Base-by-base conservation (phyloP, 169 alveolate species). In the Blepharisma undulans region DNA sequence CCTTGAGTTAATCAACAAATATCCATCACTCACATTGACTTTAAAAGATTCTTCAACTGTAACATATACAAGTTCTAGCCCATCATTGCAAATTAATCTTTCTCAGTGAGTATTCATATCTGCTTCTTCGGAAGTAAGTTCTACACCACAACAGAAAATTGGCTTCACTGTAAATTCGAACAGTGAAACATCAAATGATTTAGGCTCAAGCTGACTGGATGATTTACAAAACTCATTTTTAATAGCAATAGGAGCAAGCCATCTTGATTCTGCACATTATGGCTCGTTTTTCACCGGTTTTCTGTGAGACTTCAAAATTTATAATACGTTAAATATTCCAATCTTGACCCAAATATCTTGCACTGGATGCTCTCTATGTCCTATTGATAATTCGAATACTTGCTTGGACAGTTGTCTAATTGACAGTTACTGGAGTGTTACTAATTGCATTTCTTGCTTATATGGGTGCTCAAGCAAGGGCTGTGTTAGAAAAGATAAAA, bases 361-460 rank as follows among this genome's bases (percentile, higher is more conserved):
- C 12, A 48, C 7, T 48, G 89, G 89, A 30, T 82, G 89, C 76
- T 48, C 89, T 18, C 7, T 48, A 21, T 82, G 89, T 33, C 89
- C 89, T 33, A 22, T 4, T 36, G 89, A 82, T 10, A 34, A 48
- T 48, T 34, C 78, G 10, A 60, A 60, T 36, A 19, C 16, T 34
- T 82, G 89, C 77, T n/a, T 82, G 7, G 33, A 72, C 7, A 1
- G 16, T 34, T 82, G 89, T 48, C 66, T 48, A 0, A 48, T 48
- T 10, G 66, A 18, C 7, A 48, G 66, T 48, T 48, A 10, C 14
- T 48, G 66, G 10, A 48, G 10, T 5, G 12, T 1, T 74, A 74
- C 7, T 74, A 74, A 4, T 74, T 74, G 80, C 19, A 18, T 14
- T 25, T 74, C 33, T 25, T 74, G 80, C 33, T 22, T 25, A 74